Percentiles rank a stretch among this genome's conserved stretches.
phyloP scores from a whole-genome alignment of 2,329 filamentous ascomycete species.

The Hymenoscyphus fructigenus region DNA sequence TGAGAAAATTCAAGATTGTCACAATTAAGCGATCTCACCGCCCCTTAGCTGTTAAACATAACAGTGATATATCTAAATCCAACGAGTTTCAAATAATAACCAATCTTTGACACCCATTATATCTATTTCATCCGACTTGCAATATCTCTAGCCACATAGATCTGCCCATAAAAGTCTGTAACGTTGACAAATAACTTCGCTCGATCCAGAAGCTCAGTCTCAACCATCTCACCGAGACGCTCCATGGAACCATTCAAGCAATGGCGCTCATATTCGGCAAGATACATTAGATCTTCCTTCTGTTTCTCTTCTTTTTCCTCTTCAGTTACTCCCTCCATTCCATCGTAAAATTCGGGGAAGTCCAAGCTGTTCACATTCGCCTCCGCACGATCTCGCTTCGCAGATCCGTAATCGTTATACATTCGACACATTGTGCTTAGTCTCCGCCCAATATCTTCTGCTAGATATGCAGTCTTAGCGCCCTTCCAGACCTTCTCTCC shows the following conservation, averaged over 20 bases:
- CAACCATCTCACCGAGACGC: neutral
- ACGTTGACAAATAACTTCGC: constrained; percentile 14
- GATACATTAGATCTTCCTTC: neutral
- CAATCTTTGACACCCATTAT: too few relatives aligned
- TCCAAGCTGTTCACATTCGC: constrained; percentile 10
- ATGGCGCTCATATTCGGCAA: constrained; percentile 9
- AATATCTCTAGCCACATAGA: constrained; percentile 18
- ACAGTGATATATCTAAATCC: too few relatives aligned
- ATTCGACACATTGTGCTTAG: neutral
- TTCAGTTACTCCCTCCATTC: neutral
- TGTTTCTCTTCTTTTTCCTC: neutral
- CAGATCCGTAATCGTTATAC: constrained; percentile 11
- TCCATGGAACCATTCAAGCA: neutral
- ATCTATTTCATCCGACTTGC: neutral
- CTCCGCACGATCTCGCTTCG: constrained; percentile 6
- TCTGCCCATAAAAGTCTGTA: constrained; percentile 19
- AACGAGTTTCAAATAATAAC: too few relatives aligned
- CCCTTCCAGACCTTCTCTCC: too few relatives aligned
- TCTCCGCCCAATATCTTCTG: neutral
- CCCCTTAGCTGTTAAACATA: too few relatives aligned
- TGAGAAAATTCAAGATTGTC: too few relatives aligned
- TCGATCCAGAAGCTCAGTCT: neutral
- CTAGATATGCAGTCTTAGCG: neutral
- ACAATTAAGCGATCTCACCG: too few relatives aligned
- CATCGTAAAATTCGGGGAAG: constrained; percentile 6